These are phyloP conservation scores for Fusarium chaquense DNA, from an alignment of 2,329 filamentous ascomycete genomes.

Conservation along the genomic window DNA sequence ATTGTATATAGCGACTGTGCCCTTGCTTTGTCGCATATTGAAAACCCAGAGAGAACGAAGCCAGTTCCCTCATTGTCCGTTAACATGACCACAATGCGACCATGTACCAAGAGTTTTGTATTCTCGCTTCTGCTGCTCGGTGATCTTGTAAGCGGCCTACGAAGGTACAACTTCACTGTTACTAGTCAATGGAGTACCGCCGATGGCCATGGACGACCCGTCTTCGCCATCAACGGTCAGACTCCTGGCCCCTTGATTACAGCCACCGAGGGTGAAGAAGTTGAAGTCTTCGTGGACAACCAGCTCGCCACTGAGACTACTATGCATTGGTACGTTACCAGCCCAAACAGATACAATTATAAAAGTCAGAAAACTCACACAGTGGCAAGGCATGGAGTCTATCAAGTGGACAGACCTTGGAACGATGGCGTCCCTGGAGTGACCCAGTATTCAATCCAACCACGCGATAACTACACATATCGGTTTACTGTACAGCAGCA, in stretches of 20 bases:
- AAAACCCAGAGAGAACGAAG: not conserved
- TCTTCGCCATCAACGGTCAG: conserved; percentile 20
- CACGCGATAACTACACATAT: not conserved
- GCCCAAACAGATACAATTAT: rapidly evolving
- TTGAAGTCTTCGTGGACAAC: conserved; percentile 12
- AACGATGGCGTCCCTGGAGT: conserved; percentile 7
- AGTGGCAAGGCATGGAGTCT: not conserved
- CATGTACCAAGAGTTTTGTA: not conserved
- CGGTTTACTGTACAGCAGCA: not conserved
- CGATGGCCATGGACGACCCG: conserved; percentile 8
- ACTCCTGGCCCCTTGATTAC: conserved; percentile 12
- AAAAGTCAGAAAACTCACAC: not conserved
- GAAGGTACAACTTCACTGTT: not conserved
- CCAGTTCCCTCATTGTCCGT: not conserved
- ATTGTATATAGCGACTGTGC: not conserved
- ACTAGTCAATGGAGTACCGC: not conserved
- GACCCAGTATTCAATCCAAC: not conserved
- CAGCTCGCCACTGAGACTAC: conserved; percentile 11
- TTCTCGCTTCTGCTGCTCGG: not conserved
- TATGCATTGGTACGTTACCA: conserved; percentile 8
- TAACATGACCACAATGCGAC: not conserved
- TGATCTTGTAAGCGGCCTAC: not conserved
- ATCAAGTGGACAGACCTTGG: not conserved
- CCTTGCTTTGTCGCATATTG: not conserved
- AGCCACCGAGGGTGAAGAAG: conserved; percentile 8